Evolutionary conservation across 2,329 filamentous ascomycete species (phyloP).

Genomic region (Ophiostoma sp.): DNA sequence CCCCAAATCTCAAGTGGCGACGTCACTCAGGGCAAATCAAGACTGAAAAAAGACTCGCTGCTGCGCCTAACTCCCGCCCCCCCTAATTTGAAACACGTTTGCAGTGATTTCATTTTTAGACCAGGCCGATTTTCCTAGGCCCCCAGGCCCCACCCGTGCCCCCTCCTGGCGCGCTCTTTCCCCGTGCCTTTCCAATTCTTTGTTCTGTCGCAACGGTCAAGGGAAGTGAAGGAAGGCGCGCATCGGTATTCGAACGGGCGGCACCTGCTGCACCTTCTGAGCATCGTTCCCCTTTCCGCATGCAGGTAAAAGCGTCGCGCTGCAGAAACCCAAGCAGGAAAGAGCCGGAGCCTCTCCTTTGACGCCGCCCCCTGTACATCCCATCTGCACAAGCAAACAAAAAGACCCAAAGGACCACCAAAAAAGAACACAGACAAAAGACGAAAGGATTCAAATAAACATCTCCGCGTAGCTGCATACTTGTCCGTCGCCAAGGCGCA

Average conservation of each 20-base stretch:
- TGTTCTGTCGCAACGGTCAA: background rate
- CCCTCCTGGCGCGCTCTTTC: background rate
- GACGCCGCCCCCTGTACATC: background rate
- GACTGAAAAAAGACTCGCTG: background rate
- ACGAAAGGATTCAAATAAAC: background rate
- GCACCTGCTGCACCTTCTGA: background rate
- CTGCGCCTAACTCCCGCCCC: conserved; percentile 15
- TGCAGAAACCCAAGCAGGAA: background rate
- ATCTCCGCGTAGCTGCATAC: background rate
- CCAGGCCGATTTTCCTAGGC: conserved; percentile 4
- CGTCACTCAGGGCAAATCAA: conserved; percentile 4
- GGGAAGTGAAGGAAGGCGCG: background rate
- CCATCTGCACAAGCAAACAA: background rate
- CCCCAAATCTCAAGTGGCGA: background rate
- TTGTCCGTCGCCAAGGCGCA: background rate
- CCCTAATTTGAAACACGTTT: conserved; percentile 22
- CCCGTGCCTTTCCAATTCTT: background rate
- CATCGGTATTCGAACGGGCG: background rate
- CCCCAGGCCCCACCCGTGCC: conserved; percentile 9
- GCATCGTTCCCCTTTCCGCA: background rate
- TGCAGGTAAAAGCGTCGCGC: background rate
- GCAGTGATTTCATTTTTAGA: conserved; percentile 18
- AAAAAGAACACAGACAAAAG: background rate
- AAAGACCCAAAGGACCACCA: background rate
- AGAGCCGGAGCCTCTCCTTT: background rate